Conservation (phyloP, 1,284 basidiomycete species). For the Ganoderma lingzhi region DNA sequence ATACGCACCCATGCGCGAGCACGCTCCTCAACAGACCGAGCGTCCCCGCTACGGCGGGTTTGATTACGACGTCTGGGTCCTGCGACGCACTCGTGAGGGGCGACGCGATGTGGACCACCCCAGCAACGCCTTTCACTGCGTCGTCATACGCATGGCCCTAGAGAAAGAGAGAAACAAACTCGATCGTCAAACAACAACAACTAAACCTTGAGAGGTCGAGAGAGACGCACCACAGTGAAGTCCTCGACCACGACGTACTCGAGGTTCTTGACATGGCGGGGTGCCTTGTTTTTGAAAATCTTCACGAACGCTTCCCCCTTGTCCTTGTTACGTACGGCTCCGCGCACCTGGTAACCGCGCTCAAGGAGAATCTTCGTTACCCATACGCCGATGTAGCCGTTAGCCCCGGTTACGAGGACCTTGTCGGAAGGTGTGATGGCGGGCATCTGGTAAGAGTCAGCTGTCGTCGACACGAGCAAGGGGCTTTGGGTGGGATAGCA, state of each 20-base stretch:
- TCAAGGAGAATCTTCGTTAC: constrained; percentile 48
- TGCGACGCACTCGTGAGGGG: neutral
- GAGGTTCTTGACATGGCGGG: constrained; percentile 45
- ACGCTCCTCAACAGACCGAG: neutral
- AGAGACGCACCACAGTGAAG: constrained; percentile 52
- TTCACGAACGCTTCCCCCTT: constrained; percentile 57
- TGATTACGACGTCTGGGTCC: neutral
- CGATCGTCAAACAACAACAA: neutral
- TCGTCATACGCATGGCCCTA: constrained; percentile 2
- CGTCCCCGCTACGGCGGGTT: neutral
- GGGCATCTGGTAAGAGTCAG: constrained; percentile 24
- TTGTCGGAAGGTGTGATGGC: constrained; percentile 36
- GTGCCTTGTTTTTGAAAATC: constrained; percentile 52
- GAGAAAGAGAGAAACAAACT: constrained; percentile 16
- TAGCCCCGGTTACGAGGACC: constrained; percentile 49
- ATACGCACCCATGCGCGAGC: neutral
- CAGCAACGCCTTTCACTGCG: neutral
- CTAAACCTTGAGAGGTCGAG: neutral
- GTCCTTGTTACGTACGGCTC: constrained; percentile 58
- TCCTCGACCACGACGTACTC: constrained; percentile 61
- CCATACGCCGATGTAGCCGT: constrained; percentile 51
- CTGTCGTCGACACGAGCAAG: neutral
- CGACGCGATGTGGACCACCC: neutral
- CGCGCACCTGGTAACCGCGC: constrained; percentile 57
- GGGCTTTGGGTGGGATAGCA: neutral